Base-by-base conservation (phyloP, 2,329 filamentous ascomycete species). In the Aspergillus pseudonomiae region DNA sequence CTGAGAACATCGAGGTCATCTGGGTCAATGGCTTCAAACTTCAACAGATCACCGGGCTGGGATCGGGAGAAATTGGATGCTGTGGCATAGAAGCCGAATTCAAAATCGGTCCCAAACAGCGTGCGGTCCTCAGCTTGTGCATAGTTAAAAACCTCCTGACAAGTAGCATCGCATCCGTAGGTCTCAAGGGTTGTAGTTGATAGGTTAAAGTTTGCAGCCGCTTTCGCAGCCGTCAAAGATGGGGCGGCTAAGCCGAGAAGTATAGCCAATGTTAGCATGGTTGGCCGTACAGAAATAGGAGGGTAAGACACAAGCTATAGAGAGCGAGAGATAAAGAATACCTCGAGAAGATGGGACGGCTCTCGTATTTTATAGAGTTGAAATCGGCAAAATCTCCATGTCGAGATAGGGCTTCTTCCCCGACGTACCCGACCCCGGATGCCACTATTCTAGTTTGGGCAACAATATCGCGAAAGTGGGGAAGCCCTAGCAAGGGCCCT, bases 41-140 rank as follows among this genome's bases (percentile, higher is more conserved):
- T 65, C 32, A 65, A 45, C 12, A 65, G 54, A 45, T 65, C 63
- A 16, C 63, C 63, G 14, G 63, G 61, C 5, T 57, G 36, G 12
- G 63, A 63, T 4, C 16, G 3, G 24, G 46, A 54, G 48, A 65
- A 65, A n/a, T 61, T 61, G 39, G 28, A n/a, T 21, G 63, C 61
- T 4, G 58, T 65, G 26, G 43, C 57, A 45, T 65, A 65, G 30
- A 65, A 65, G 28, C 52, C 58, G 19, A 55, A 57, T 32, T 63
- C 61, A 32, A 61, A 64, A 21, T 59, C 48, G 14, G 45, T 34
- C 10, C 55, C 48, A 48, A 63, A 57, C 28, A 60, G n/a, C 32
- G 43, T 43, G 39, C 70, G 75, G 63, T 62, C 60, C 32, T 52
- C 28, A 9, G 52, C 10, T 19, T 54, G 52, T 2, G 30, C 52